Conservation (phyloP, 495 filamentous ascomycete species). For the Clohesyomyces aquaticus region DNA sequence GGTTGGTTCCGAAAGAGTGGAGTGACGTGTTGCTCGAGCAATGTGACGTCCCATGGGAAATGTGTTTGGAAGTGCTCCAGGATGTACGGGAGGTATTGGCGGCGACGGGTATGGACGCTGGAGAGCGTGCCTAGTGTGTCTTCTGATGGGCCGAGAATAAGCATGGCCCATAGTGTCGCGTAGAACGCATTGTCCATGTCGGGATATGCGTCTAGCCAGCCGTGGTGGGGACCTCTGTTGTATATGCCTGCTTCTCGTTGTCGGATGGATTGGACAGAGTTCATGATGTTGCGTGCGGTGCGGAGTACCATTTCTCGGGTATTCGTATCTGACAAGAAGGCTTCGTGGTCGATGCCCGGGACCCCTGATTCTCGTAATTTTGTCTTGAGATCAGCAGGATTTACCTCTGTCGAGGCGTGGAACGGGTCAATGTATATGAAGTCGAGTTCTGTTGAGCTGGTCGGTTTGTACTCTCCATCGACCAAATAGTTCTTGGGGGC, state of each 20-base stretch:
- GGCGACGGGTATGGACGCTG: conserved; percentile 53
- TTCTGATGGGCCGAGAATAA: conserved; percentile 57
- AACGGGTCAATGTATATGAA: conserved; percentile 86
- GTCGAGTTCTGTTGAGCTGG: conserved; percentile 24
- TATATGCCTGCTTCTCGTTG: conserved; percentile 14
- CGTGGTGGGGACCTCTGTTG: conserved; percentile 14
- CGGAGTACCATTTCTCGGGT: conserved; percentile 71
- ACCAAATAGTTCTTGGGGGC: conserved; percentile 63
- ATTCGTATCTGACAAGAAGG: conserved; percentile 62
- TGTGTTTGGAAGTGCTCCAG: conserved; percentile 67
- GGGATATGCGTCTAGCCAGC: conserved; percentile 34
- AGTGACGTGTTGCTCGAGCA: conserved; percentile 60
- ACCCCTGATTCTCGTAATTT: conserved; percentile 68
- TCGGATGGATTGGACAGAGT: conserved; percentile 54
- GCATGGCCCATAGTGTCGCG: conserved; percentile 75
- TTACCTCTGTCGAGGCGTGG: conserved; percentile 67
- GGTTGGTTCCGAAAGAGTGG: conserved; percentile 57
- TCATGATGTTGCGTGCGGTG: conserved; percentile 79
- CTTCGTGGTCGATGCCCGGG: conserved; percentile 54
- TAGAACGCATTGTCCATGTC: conserved; percentile 74
- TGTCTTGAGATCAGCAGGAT: conserved; percentile 59
- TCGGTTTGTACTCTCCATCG: conserved; percentile 56
- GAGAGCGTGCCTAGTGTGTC: conserved; percentile 38
- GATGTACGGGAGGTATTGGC: conserved; percentile 67
- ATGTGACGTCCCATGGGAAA: conserved; percentile 61